Evolutionary conservation across 1,284 basidiomycete genomes (phyloP), one percentile per base, ranked within the genome.

Genomic region (Ceratobasidium sp.): DNA sequence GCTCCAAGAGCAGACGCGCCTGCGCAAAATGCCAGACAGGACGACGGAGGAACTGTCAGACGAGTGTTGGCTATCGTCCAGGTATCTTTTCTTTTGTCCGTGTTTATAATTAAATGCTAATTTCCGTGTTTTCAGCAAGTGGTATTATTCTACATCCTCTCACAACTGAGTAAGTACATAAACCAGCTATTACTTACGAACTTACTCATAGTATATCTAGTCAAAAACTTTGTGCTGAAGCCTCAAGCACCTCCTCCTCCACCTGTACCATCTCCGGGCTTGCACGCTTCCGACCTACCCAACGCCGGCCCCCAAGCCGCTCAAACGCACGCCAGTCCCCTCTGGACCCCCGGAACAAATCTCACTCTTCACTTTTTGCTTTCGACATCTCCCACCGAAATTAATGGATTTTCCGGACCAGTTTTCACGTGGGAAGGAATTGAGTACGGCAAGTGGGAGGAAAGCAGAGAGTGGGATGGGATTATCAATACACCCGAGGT

Each of bases 351-450:
- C 26, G 85, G 86, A 28, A 86, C 86, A 1, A 82, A 83, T 3
- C 79, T 87, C 42, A 83, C 84, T 26, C 91, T 96, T 89, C 89
- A 95, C 74, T 90, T 97, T 6, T 90, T 92, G 82, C 86, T 96
- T 28, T 90, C 90, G 0, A 90, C 90, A 3, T 86, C 84, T 9
- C 88, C 87, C 13, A 89, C 91, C 80, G 87, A 90, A 7, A 91
- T 94, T 85, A 87, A 90, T 54, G 85, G 84, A 81, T 87, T 85
- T 70, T 84, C 84, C 46, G 84, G 94, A 40, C 93, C 94, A 6
- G 87, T 88, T 78, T 91, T 94, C 74, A 87, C 90, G 17, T 98
- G 96, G 94, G 87, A 92, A 59, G 93, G 94, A 81, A 90, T 98
- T 68, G 93, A 91, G 0, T 96, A 92, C 81, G 95, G 95, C 50